These are phyloP conservation scores for Anacardium occidentale DNA, from an alignment of 345 rosid genomes.

Conservation along the genomic window DNA sequence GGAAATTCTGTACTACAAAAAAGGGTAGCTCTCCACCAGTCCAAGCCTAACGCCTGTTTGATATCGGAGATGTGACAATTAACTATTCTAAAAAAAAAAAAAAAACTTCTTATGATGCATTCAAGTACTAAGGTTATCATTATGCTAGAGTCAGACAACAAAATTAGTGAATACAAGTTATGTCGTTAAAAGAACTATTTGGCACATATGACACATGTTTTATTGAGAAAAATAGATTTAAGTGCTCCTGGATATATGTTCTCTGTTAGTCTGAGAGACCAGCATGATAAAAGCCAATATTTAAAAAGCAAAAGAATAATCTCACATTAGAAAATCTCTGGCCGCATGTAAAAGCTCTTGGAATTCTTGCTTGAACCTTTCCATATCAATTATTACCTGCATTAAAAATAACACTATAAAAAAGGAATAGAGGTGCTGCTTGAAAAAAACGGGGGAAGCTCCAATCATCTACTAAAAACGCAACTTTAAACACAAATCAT, in stretches of 20 bases:
- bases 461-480: neutral
- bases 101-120: neutral
- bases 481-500: neutral
- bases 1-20: neutral
- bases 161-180: neutral
- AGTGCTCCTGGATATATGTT: neutral
- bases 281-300: constrained; percentile 15
- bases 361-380: constrained; percentile 67
- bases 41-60: neutral
- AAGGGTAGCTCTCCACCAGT: constrained; percentile 2
- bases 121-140: neutral
- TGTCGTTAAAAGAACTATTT: neutral
- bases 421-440: constrained; percentile 6
- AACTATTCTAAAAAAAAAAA: neutral
- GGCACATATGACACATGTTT: neutral
- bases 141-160: neutral
- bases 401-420: constrained; percentile 9
- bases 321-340: constrained; percentile 51
- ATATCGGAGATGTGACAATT: neutral
- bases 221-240: neutral
- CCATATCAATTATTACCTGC: constrained; percentile 81
- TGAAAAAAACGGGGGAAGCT: constrained; percentile 2
- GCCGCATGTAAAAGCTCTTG: constrained; percentile 50
- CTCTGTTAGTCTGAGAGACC: neutral
- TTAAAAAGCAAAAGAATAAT: constrained; percentile 10